phyloP scores from a whole-genome alignment of 1,139 yeast genomes.

The Hanseniaspora gamundiae region DNA sequence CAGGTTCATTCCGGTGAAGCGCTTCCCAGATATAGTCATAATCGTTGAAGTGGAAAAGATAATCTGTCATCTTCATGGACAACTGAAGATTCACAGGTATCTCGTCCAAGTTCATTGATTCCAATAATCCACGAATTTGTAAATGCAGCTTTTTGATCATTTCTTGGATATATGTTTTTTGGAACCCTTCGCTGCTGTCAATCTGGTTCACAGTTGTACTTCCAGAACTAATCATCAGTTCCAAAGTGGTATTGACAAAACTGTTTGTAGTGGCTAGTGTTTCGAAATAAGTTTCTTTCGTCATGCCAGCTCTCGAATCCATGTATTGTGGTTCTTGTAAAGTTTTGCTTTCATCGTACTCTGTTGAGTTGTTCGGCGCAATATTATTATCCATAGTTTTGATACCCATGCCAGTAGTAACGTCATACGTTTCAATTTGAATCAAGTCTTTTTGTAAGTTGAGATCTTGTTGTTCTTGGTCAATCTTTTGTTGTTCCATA shows the following conservation, averaged over 20 bases:
- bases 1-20: neutral
- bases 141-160: constrained; percentile 9
- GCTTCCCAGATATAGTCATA: neutral
- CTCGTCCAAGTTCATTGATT: neutral
- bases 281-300: constrained; percentile 16
- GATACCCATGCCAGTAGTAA: neutral
- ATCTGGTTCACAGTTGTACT: neutral
- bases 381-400: constrained; percentile 4
- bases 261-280: constrained; percentile 14
- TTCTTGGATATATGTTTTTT: constrained; percentile 15
- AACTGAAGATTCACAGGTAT: neutral
- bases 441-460: neutral
- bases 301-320: constrained; percentile 20
- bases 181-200: constrained; percentile 11
- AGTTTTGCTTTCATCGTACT: constrained; percentile 8
- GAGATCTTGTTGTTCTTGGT: neutral
- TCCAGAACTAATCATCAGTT: constrained; percentile 11
- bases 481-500: neutral
- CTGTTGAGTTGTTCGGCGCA: neutral
- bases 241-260: constrained; percentile 14
- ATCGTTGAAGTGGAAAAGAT: neutral
- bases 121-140: constrained; percentile 8
- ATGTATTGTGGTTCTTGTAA: constrained; percentile 11
- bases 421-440: constrained; percentile 2
- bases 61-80: neutral